Base-by-base conservation (phyloP, 768 basidiomycete genomes). In the Crassisporium funariophilum region DNA sequence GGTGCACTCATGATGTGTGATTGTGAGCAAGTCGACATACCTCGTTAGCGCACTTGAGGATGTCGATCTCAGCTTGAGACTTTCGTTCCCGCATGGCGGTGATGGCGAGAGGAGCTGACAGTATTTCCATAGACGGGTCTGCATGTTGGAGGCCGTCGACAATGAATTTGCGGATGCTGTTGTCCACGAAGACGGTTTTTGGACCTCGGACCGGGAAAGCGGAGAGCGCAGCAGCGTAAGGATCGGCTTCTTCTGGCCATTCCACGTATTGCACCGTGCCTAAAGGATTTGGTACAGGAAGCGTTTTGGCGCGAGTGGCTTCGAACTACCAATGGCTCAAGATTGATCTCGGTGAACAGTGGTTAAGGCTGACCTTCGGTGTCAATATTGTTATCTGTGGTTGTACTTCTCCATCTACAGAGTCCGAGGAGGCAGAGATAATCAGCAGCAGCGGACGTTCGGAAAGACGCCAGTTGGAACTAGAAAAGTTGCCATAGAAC, bases 31-130 rank as follows among this genome's bases (percentile, higher is more conserved):
- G 27, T 31, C 29, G 16, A 36, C 61, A 25, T 33, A 91, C 89
- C 76, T 92, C 86, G 59, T 91, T 92, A 1, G 73, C 88, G 58
- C 88, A 93, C 54, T 74, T 81, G 58, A 95, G 61, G 40, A 93
- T 73, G 4, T 77, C 77, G 10, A 91, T 68, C 58, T 93, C 91
- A 36, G 82, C 71, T 7, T 59, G 52, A 10, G 85, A 88, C 63
- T 94, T 93, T 50, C 84, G 76, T 63, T 93, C 86, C 17, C 90
- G 74, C 17, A 93, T 61, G 31, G 71, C 68, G n/a, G 70, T 74
- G 22, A 92, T 73, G 40, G 76, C 75, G 2, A 62, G 53, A 3
- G 82, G 81, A 0, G 84, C 83, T 15, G 72, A 73, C n/a, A 65
- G 50, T 2, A 87, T 73, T 2, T 44, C 52, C 8, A 53, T 27